Percentiles rank a stretch among this genome's conserved stretches.
Conservation (phyloP, 768 basidiomycete genomes). For the Exsudoporus frostii region DNA sequence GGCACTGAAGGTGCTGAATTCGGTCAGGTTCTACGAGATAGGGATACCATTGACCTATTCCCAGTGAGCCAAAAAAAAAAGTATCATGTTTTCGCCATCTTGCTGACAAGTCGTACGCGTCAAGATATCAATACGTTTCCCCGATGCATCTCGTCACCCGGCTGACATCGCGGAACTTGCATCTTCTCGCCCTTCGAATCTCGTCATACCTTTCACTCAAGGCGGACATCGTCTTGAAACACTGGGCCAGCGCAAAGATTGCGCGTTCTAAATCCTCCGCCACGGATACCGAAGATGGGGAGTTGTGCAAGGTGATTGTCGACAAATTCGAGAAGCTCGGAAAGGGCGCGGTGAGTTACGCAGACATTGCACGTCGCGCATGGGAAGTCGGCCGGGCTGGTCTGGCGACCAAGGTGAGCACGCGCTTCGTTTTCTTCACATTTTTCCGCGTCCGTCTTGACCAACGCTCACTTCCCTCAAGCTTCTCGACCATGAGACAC, state of each 20-base stretch:
- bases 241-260: constrained; percentile 97
- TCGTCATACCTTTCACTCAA: constrained; percentile 80
- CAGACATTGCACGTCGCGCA: constrained; percentile 90
- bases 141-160: constrained; percentile 79
- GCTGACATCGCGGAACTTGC: constrained; percentile 81
- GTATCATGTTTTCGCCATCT: not conserved
- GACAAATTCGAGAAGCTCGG: constrained; percentile 86
- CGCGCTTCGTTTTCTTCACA: not conserved
- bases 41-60: constrained; percentile 91
- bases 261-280: constrained; percentile 60
- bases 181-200: constrained; percentile 89
- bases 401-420: constrained; percentile 78
- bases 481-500: constrained; percentile 89
- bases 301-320: constrained; percentile 79
- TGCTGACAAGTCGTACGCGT: constrained; percentile 1
- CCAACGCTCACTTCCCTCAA: constrained; percentile 26
- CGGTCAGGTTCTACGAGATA: constrained; percentile 86
- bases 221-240: constrained; percentile 83
- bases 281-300: constrained; percentile 67
- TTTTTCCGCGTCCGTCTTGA: not conserved
- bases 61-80: constrained; percentile 53
- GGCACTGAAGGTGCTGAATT: constrained; percentile 89
- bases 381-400: constrained; percentile 84
- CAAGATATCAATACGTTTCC: constrained; percentile 83
- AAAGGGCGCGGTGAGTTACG: constrained; percentile 79